Conservation (phyloP, 1,139 yeast genomes). For the Casaregolazyma lundiana region DNA sequence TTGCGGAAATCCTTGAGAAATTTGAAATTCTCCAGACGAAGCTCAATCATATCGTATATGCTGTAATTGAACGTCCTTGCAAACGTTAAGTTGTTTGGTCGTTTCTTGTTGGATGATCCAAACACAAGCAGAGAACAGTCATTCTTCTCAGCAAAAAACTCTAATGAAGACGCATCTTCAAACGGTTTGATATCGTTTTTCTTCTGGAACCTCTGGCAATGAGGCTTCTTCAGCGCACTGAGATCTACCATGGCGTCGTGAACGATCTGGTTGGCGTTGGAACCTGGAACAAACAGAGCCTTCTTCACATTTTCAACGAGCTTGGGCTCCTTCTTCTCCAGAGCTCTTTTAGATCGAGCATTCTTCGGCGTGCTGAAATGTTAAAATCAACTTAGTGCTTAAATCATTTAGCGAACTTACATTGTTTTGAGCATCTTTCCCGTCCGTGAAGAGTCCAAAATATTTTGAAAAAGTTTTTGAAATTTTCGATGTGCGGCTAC, state of each 20-base stretch:
- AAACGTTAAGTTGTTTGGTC: constrained; percentile 88
- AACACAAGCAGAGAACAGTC: constrained; percentile 85
- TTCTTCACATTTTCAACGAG: constrained; percentile 83
- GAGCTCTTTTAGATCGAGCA: constrained; percentile 93
- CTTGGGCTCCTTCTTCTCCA: constrained; percentile 85
- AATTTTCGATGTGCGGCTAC: background rate
- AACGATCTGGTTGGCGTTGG: constrained; percentile 69
- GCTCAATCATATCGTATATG: constrained; percentile 90
- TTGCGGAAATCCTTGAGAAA: constrained; percentile 72
- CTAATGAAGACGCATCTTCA: constrained; percentile 83
- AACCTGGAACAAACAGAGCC: constrained; percentile 89
- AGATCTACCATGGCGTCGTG: constrained; percentile 90
- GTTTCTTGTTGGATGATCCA: constrained; percentile 78
- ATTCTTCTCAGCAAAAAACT: constrained; percentile 91
- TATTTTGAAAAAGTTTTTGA: constrained; percentile 7
- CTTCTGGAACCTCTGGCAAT: constrained; percentile 76
- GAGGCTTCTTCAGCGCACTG: constrained; percentile 88
- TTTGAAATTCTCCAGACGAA: constrained; percentile 66
- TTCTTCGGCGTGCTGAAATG: constrained; percentile 66
- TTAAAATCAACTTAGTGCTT: background rate
- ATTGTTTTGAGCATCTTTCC: constrained; percentile 17
- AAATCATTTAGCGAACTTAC: constrained; percentile 12
- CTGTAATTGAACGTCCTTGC: constrained; percentile 85
- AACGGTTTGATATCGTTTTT: constrained; percentile 90
- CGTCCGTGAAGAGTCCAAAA: background rate